Base-by-base conservation (phyloP, 164 flowering plant species). In the Macadamia integrifolia region DNA sequence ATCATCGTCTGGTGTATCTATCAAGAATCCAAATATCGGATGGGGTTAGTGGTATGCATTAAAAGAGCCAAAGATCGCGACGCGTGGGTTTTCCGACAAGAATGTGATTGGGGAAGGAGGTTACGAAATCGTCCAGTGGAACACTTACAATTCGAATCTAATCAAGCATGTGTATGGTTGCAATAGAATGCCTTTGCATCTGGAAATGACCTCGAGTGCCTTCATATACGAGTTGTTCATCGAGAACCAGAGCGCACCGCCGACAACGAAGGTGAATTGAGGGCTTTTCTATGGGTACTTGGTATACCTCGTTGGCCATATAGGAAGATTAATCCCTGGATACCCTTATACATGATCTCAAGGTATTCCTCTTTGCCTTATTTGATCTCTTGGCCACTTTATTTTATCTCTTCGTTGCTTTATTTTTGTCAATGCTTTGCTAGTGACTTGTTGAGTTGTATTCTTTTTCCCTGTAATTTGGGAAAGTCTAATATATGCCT, bases 31-130 rank as follows among this genome's bases (percentile, higher is more conserved):
- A 67, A 82, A 81, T 64, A 78, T 87, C 29, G 95, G 93, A 13
- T 92, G 98, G 98, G 98, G 98, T 0, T 69, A 83, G 69, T 92
- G 98, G 93, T 92, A 85, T 60, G 76, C 81, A 29, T 74, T 88
- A 76, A 74, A 58, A 67, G 98, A 92, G 78, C 91, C 90, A 44
- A 86, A 92, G 71, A 68, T 62, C 6, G 96, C 98, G 66, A 90
- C 98, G 0, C 65, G 75, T 63, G 89, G 91, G 44, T 92, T 92
- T 61, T 65, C 77, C 0, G 80, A 62, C 0, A 87, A 80, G 80
- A 89, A 88, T 78, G 88, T 90, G 82, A 78, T 93, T 61, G 98
- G 97, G 40, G 95, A 93, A 83, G 98, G 98, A 65, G 98, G 98
- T 0, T 90, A 90, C 67, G 97, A 97, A 3, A 53, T 90, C 48